Base-by-base conservation (phyloP, 169 alveolate genomes). In the Plasmodium cynomolgi region DNA sequence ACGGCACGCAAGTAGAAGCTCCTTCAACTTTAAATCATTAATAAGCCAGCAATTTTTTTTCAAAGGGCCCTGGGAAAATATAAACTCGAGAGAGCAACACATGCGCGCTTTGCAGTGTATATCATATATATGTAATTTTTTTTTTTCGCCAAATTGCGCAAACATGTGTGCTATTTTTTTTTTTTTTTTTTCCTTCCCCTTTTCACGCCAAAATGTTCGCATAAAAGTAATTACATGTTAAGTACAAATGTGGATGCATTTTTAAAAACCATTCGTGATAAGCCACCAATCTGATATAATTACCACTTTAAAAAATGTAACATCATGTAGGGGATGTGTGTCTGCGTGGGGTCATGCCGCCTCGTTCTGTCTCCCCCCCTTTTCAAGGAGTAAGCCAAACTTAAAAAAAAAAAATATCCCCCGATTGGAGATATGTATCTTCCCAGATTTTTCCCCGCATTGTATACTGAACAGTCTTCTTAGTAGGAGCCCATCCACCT, bases 401-500 rank as follows among this genome's bases (percentile, higher is more conserved):
- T 11, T 44, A 44, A 11, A 44, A 11, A 44, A 41, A 44, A 44
- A 11, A 44, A 11, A 11, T 44, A 44, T 44, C 56, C 56, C 3
- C 56, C n/a, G 9, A 50, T 15, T 50, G 62, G 62, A 50, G 62
- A 50, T 50, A 50, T 13, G 62, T 50, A 50, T 50, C 1, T 50
- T 13, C 62, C 62, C 1, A 17, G 17, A 50, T 9, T 50, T 15
- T 17, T 17, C 62, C 62, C 9, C 62, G 20, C 23, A 50, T 50
- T 50, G 62, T 50, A 50, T 17, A 50, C 23, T 50, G 62, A 50
- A 50, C 23, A 50, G 23, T 50, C 62, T 50, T 26, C 54, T 86
- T 86, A 86, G 68, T 86, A 86, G 50, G 93, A 86, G 2, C 93
- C 93, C 93, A 86, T 86, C 93, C 93, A 86, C 17, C 93, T 75